Evolutionary conservation across 129 eudicot species (phyloP), one percentile per base, ranked within the genome.

Genomic region (Oenanthe sinensis): DNA sequence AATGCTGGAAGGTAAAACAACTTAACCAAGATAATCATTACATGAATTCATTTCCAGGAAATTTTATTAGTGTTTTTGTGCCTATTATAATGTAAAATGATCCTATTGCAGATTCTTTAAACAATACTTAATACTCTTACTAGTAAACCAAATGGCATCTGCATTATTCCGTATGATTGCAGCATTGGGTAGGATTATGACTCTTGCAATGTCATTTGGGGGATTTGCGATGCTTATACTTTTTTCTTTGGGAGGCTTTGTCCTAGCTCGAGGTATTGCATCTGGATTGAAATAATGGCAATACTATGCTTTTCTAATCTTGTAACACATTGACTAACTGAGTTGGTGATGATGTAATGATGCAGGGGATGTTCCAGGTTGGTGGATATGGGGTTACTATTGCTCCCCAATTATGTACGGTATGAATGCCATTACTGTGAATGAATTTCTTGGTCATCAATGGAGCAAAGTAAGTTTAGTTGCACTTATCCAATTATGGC

Each of bases 311-410:
- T 48, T 33, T 75, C 71, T 52, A 17, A 33, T 22, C 37, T 26
- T 55, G n/a, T 15, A 20, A 60, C 68, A 14, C 79, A 39, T 37
- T 40, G 4, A 20, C 49, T 55, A 9, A 76, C 72, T 63, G 36
- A 19, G 42, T 54, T 26, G 14, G 13, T 75, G 17, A 6, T 58
- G 5, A 4, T 39, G 30, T 30, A 60, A 62, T 72, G 54, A 15
- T 69, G 44, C 85, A 88, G 97, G 80, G 16, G 79, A 83, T 36
- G 87, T 93, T 24, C 89, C 88, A 83, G 88, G 74, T 47, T 93
- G 97, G 97, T 93, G 98, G 98, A 54, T 86, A 77, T 91, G 98
- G 97, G 97, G 97, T 36, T 93, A 87, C 85, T 93, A 90, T 89
- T 71, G 84, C 24, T 93, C 98, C 62, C 95, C 98, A 0, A 72